Evolutionary conservation across 2,329 filamentous ascomycete genomes (phyloP).

Genomic region (Fusarium burgessii): DNA sequence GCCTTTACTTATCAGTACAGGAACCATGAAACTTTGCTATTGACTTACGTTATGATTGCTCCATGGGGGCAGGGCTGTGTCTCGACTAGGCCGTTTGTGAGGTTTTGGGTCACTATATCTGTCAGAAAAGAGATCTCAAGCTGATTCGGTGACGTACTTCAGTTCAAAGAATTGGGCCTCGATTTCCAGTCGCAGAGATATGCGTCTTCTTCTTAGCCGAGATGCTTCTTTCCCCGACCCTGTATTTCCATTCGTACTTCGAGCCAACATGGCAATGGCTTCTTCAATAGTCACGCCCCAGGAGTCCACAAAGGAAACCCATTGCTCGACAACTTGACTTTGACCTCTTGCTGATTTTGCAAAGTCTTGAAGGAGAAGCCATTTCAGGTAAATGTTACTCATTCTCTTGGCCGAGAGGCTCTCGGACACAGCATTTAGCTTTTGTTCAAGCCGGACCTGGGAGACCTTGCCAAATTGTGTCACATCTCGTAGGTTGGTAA

Average conservation of each 20-base stretch:
- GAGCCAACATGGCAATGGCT: background rate
- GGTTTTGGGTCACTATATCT: background rate
- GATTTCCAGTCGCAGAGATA: background rate
- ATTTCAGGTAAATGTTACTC: conserved; percentile 44
- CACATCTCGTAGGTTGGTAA: conserved; percentile 37
- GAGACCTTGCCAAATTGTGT: conserved; percentile 42
- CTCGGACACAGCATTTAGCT: conserved; percentile 15
- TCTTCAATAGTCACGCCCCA: background rate
- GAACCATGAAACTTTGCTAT: background rate
- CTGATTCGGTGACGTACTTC: too few species aligned
- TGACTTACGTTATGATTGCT: background rate
- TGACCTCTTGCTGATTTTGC: too few species aligned
- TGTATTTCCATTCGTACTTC: background rate
- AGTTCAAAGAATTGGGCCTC: background rate
- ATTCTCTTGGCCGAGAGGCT: conserved; percentile 27
- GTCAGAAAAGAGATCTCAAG: background rate
- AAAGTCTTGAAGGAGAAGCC: conserved; percentile 44
- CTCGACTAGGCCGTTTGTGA: background rate
- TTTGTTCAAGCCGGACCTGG: conserved; percentile 43
- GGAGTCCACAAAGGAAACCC: background rate
- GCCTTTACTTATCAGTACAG: background rate
- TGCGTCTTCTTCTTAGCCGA: background rate
- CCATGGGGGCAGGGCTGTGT: background rate
- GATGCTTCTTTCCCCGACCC: background rate
- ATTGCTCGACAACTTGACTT: background rate